phyloP scores from a whole-genome alignment of 257 asterid genomes.

The Przewalskia tangutica region DNA sequence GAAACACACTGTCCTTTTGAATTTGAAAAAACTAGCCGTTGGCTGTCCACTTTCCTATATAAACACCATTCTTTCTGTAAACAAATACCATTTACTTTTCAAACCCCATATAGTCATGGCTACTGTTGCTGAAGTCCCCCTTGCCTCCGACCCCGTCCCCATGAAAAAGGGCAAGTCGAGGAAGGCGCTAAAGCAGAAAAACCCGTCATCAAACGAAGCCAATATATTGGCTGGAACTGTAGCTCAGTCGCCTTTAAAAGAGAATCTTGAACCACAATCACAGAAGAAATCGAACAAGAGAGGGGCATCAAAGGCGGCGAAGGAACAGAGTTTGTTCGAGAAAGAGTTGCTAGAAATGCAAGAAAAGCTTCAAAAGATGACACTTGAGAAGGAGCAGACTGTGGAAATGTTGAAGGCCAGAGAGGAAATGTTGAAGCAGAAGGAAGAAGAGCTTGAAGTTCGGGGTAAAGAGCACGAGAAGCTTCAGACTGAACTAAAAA shows the following conservation, averaged over 20 bases:
- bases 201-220: conserved; percentile 39
- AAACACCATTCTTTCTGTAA: not conserved
- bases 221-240: conserved; percentile 50
- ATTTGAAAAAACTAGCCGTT: conserved; percentile 24
- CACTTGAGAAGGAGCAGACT: conserved; percentile 36
- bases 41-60: not conserved
- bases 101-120: not conserved
- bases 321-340: conserved; percentile 41
- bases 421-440: conserved; percentile 25
- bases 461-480: conserved; percentile 46
- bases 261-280: conserved; percentile 37
- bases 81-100: not conserved
- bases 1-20: conserved; percentile 3
- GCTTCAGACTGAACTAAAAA: conserved; percentile 63
- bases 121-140: not conserved
- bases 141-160: conserved; percentile 22
- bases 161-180: conserved; percentile 41
- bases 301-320: conserved; percentile 32
- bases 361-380: conserved; percentile 56
- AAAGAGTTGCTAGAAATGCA: conserved; percentile 71
- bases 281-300: conserved; percentile 29
- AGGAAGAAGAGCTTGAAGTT: conserved; percentile 44
- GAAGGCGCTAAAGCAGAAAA: conserved; percentile 42
- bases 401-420: conserved; percentile 12
- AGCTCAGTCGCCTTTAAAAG: conserved; percentile 36